These are phyloP conservation scores for Camelina laxa DNA, from an alignment of 345 rosid species.

Conservation along the genomic window DNA sequence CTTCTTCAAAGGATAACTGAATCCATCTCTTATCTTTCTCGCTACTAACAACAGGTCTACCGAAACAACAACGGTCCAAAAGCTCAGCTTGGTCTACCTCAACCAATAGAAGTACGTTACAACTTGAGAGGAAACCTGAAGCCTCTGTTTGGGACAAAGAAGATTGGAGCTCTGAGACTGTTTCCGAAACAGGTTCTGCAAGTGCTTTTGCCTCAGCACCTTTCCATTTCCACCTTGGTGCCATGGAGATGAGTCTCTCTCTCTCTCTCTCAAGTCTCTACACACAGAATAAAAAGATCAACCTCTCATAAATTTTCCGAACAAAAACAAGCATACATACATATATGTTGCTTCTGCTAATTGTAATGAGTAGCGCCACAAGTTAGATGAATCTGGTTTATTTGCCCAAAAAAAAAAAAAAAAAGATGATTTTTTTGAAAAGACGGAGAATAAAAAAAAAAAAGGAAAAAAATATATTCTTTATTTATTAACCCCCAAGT, in stretches of 20 bases:
- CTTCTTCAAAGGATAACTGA: constrained; percentile 73
- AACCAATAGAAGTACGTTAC: constrained; percentile 53
- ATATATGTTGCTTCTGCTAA: no score
- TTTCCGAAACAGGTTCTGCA: constrained; percentile 61
- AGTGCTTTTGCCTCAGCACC: constrained; percentile 65
- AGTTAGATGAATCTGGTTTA: no score
- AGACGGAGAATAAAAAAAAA: no score
- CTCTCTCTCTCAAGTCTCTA: neutral
- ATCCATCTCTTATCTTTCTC: constrained; percentile 67
- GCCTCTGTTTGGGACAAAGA: constrained; percentile 52
- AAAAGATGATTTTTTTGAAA: neutral
- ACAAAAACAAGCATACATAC: neutral
- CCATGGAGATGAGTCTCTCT: constrained; percentile 45
- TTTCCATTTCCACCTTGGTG: constrained; percentile 88
- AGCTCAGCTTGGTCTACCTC: constrained; percentile 56
- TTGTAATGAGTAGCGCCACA: neutral
- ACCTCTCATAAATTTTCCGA: no score
- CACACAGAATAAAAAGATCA: neutral
- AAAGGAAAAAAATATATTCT: no score
- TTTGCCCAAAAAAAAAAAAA: neutral
- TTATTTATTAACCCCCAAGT: no score
- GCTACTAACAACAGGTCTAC: constrained; percentile 48
- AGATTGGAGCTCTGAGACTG: constrained; percentile 52
- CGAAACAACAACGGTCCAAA: constrained; percentile 62
- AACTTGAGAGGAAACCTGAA: constrained; percentile 51